Percentiles rank a stretch among this genome's conserved stretches.
Evolutionary conservation across 129 eudicot species (phyloP).

Genomic region (Daucus carota): DNA sequence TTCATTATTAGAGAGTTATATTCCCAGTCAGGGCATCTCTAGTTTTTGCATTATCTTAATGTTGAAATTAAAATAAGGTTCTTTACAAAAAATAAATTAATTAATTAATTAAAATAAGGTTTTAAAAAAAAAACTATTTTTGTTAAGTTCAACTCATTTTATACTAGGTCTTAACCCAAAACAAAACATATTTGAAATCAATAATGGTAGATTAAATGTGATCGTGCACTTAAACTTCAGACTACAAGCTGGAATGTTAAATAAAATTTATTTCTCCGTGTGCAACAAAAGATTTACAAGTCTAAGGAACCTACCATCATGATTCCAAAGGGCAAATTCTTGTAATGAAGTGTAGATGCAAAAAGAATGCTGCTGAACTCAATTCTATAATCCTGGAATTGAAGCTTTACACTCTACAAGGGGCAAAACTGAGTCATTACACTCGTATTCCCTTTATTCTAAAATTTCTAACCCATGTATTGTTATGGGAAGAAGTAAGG

Average conservation of each 20-base stretch:
- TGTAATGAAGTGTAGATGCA: not conserved
- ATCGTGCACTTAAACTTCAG: not conserved
- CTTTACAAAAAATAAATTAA: no score
- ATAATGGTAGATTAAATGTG: no score
- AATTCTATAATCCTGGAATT: not conserved
- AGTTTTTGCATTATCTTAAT: no score
- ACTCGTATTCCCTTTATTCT: constrained; percentile 11
- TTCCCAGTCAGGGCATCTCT: no score
- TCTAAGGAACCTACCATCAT: not conserved
- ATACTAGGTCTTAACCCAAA: no score
- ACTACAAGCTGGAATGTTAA: not conserved
- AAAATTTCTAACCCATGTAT: constrained; percentile 27
- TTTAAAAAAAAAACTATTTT: no score
- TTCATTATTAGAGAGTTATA: no score
- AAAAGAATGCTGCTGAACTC: not conserved
- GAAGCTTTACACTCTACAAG: constrained; percentile 6
- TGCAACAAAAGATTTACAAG: not conserved
- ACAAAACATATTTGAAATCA: no score
- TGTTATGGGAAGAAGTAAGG: not conserved
- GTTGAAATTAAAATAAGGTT: no score
- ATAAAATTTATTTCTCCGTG: not conserved
- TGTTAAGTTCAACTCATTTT: no score
- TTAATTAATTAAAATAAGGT: no score
- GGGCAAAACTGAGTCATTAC: constrained; percentile 9
- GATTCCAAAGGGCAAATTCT: not conserved